phyloP scores from a whole-genome alignment of 495 filamentous ascomycete species.

The Bathelium albidoporum region DNA sequence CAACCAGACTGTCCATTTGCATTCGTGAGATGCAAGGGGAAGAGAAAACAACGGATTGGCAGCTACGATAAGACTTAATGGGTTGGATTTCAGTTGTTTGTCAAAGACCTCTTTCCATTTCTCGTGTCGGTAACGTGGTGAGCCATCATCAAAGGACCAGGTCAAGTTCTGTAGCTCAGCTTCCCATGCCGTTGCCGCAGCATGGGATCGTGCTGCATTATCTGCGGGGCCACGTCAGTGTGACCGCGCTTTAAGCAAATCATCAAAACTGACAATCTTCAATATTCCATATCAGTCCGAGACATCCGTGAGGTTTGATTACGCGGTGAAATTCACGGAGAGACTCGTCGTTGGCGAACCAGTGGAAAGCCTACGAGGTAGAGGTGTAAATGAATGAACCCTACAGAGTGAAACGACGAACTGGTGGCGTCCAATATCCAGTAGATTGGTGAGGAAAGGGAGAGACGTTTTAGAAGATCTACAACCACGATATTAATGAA shows the following conservation, averaged over 20 bases:
- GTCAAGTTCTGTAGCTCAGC: conserved; percentile 15
- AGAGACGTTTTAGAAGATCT: not conserved
- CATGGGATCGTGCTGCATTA: conserved; percentile 13
- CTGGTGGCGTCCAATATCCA: not conserved
- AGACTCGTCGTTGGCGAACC: conserved; percentile 50
- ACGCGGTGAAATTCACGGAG: conserved; percentile 50
- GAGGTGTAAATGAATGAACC: not conserved
- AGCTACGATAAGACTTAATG: conserved; percentile 14
- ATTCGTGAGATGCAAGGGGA: conserved; percentile 16
- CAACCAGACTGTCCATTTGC: conserved; percentile 17
- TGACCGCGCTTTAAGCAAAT: not conserved
- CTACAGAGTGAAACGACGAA: not conserved
- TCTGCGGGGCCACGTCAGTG: conserved; percentile 7
- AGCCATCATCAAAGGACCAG: conserved; percentile 20
- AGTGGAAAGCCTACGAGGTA: conserved; percentile 22
- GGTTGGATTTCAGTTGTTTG: conserved; percentile 17
- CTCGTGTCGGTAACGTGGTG: conserved; percentile 45
- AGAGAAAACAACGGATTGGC: conserved; percentile 16
- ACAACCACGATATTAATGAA: not conserved
- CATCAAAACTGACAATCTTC: conserved; percentile 46
- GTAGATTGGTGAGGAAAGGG: not conserved
- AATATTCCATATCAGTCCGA: conserved; percentile 58
- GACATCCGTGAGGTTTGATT: conserved; percentile 38
- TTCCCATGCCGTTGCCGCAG: conserved; percentile 16
- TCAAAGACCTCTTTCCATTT: conserved; percentile 23